Conservation (phyloP, 1,284 basidiomycete species). For the Boletus hoseneyae region DNA sequence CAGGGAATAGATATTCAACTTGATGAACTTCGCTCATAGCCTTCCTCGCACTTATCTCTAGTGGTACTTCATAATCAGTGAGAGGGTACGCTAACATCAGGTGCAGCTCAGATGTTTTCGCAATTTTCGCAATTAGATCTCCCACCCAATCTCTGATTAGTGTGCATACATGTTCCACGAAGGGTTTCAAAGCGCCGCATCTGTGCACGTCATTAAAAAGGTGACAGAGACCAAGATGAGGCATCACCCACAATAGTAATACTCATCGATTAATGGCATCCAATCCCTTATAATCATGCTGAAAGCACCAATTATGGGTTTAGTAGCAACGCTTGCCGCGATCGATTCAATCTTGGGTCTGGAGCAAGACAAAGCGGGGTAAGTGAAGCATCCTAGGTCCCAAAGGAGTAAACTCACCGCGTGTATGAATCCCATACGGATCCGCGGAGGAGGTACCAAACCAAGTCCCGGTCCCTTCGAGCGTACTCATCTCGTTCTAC, state of each 20-base stretch:
- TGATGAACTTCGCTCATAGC: not conserved
- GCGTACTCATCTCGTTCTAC: conserved; percentile 81
- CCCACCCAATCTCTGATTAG: conserved; percentile 1
- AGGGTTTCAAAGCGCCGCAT: conserved; percentile 48
- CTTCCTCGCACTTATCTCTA: not conserved
- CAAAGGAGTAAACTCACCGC: conserved; percentile 42
- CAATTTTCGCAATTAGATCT: conserved; percentile 1
- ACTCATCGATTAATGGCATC: conserved; percentile 92
- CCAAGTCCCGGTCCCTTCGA: conserved; percentile 73
- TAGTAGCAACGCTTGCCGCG: conserved; percentile 54
- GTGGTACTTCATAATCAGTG: too few species aligned
- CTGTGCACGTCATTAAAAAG: conserved; percentile 30
- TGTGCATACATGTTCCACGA: conserved; percentile 1
- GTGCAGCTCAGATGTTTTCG: not conserved
- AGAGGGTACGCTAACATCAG: not conserved
- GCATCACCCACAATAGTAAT: conserved; percentile 83
- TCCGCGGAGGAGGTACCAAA: conserved; percentile 86
- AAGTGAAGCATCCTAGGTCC: conserved; percentile 3
- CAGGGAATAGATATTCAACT: not conserved
- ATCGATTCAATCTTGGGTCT: conserved; percentile 76
- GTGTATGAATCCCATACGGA: conserved; percentile 89
- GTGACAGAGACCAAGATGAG: not conserved
- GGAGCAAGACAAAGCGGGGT: conserved; percentile 5
- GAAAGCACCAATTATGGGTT: conserved; percentile 73
- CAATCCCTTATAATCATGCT: conserved; percentile 83